A percentile compares a stretch with the other conserved stretches of the same genome.
These are phyloP conservation scores for Cardiospermum halicacabum DNA, from an alignment of 345 rosid genomes.

Conservation along the genomic window DNA sequence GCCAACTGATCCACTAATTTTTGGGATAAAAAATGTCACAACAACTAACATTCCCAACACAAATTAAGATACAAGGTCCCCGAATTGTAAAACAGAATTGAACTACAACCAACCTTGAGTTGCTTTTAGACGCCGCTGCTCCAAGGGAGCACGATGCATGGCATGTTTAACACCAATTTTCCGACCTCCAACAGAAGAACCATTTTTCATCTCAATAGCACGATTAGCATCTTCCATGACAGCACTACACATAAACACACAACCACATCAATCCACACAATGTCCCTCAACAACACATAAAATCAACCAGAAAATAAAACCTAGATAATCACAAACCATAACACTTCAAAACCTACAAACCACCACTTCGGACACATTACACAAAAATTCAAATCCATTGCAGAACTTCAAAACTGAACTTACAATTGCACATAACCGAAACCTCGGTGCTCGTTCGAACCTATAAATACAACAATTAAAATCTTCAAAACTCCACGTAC, in stretches of 20 bases:
- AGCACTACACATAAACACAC: conserved; percentile 45
- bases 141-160: conserved; percentile 63
- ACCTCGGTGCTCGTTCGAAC: conserved; percentile 79
- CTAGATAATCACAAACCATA: background rate
- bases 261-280: background rate
- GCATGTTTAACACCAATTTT: conserved; percentile 82
- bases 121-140: conserved; percentile 63
- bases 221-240: conserved; percentile 77
- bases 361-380: background rate
- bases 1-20: conserved; percentile 25
- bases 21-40: background rate
- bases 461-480: conserved; percentile 29
- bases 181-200: conserved; percentile 68
- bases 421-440: conserved; percentile 78
- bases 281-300: background rate
- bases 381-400: background rate
- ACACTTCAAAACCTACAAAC: background rate
- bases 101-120: conserved; percentile 38
- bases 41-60: background rate
- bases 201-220: conserved; percentile 72
- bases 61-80: background rate
- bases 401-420: conserved; percentile 22
- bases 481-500: background rate
- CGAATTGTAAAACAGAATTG: conserved; percentile 8
- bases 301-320: background rate